Percentiles rank a stretch among this genome's conserved stretches.
These are phyloP conservation scores for Aureobasidium sp. DNA, from an alignment of 2,329 filamentous ascomycete species.

Conservation along the genomic window DNA sequence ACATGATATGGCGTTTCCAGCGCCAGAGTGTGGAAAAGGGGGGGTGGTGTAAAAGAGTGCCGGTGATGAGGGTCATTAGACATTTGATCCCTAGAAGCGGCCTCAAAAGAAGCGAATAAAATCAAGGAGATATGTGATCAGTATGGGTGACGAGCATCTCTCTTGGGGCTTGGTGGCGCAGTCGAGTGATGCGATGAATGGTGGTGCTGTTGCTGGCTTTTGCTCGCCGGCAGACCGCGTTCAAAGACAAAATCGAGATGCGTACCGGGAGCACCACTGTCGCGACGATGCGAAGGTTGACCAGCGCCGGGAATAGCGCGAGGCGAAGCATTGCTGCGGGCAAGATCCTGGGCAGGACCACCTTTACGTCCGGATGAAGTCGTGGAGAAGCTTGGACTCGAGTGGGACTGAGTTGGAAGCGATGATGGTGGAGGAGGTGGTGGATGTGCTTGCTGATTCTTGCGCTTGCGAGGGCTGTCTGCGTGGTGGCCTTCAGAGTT, in stretches of 20 bases:
- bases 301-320: slow-evolving; percentile 15
- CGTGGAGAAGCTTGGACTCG: slow-evolving; percentile 44
- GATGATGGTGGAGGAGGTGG: slow-evolving; percentile 43
- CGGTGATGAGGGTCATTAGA: not conserved
- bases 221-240: not conserved
- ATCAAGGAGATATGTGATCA: not conserved
- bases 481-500: slow-evolving; percentile 51
- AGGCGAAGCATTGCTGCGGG: slow-evolving; percentile 55
- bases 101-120: not conserved
- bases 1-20: slow-evolving; percentile 4
- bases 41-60: not conserved
- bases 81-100: not conserved
- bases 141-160: slow-evolving; percentile 6
- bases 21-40: not conserved
- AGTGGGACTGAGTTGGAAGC: slow-evolving; percentile 26
- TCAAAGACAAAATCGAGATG: slow-evolving; percentile 13
- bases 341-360: slow-evolving; percentile 45
- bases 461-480: slow-evolving; percentile 79
- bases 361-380: slow-evolving; percentile 39
- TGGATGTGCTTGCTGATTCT: slow-evolving; percentile 52
- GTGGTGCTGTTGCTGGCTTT: slow-evolving; percentile 4
- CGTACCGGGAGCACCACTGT: slow-evolving; percentile 16
- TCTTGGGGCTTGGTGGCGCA: slow-evolving; percentile 7
- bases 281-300: slow-evolving; percentile 15
- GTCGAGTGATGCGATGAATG: slow-evolving; percentile 5